Evolutionary conservation across 2,329 filamentous ascomycete genomes (phyloP).

Genomic region (Pyrenophora graminea): DNA sequence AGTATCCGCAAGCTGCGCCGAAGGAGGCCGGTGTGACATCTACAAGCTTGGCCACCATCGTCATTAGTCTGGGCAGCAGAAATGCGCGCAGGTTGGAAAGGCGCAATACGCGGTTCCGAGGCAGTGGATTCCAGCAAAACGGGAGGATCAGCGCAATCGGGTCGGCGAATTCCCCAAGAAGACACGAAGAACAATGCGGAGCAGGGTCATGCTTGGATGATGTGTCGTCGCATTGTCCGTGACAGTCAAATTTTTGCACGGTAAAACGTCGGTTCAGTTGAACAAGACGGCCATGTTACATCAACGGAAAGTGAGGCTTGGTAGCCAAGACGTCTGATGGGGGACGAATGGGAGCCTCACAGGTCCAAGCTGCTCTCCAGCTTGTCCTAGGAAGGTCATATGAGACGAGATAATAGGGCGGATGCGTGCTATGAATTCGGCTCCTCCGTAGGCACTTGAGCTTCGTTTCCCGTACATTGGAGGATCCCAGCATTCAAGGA

Average conservation of each 20-base stretch:
- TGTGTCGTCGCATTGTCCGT: slow-evolving; percentile 2
- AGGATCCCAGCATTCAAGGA: too few relatives aligned
- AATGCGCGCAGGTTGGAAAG: not conserved
- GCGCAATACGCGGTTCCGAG: not conserved
- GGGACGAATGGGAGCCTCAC: not conserved
- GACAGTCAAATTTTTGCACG: slow-evolving; percentile 8
- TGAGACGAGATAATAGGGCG: not conserved
- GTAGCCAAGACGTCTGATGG: not conserved
- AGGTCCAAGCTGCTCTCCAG: not conserved
- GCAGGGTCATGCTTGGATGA: not conserved
- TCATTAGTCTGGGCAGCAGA: slow-evolving; percentile 4
- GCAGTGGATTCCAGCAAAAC: not conserved
- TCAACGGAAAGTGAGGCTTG: slow-evolving; percentile 10
- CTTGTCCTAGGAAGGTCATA: not conserved
- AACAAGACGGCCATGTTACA: slow-evolving; percentile 2
- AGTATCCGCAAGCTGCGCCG: slow-evolving; percentile 15
- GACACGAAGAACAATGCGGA: not conserved
- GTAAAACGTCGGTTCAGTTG: slow-evolving; percentile 6
- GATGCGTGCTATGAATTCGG: not conserved
- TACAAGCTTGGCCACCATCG: slow-evolving; percentile 3
- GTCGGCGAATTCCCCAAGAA: not conserved
- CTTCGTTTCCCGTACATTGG: not conserved
- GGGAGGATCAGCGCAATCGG: not conserved
- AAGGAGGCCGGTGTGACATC: slow-evolving; percentile 6
- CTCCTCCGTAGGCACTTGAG: not conserved